Conservation (phyloP, 148 eudicot species). For the Dianthus caryophyllus region DNA sequence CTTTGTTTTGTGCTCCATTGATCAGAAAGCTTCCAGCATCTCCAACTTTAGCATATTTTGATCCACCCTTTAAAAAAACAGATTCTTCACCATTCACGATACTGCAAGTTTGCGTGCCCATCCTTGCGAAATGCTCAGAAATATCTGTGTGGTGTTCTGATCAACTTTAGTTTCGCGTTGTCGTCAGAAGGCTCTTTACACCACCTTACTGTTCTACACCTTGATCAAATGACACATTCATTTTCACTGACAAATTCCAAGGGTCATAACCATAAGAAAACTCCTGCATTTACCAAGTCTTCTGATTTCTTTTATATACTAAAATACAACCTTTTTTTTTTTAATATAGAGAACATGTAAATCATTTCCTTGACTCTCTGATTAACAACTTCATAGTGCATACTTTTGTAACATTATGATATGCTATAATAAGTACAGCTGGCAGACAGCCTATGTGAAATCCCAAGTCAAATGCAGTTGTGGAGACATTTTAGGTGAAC, state of each 20-base stretch:
- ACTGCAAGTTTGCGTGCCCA: background rate
- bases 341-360: background rate
- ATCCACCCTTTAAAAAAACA: background rate
- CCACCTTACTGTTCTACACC: background rate
- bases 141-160: background rate
- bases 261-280: constrained; percentile 1
- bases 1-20: background rate
- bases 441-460: background rate
- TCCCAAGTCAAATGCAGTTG: background rate
- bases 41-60: background rate
- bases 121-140: constrained; percentile 2
- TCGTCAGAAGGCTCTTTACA: background rate
- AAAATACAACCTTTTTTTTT: background rate
- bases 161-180: background rate
- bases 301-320: background rate
- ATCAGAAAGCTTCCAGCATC: background rate
- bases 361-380: background rate
- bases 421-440: background rate
- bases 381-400: background rate
- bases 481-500: background rate
- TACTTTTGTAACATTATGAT: background rate
- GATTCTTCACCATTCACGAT: background rate
- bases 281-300: constrained; percentile 11
- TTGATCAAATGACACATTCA: constrained; percentile 10
- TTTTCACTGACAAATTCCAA: constrained; percentile 12